Conservation (phyloP, 2,329 filamentous ascomycete species). For the Pochonia chlamydosporia region DNA sequence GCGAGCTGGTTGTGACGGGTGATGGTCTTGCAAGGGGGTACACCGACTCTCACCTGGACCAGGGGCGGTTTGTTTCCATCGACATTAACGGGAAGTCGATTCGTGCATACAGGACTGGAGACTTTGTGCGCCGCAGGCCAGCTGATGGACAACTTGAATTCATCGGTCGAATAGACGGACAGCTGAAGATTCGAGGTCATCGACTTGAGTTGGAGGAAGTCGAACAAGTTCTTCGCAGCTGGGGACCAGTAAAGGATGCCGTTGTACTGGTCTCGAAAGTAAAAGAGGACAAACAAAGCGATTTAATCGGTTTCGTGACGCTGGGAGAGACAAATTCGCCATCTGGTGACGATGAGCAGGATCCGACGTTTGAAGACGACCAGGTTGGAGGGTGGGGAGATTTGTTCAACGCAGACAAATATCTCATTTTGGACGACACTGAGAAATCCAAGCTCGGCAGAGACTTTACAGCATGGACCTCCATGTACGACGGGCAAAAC, state of each 20-base stretch:
- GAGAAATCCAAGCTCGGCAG: neutral
- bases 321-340: too few relatives aligned
- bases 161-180: slow-evolving; percentile 20
- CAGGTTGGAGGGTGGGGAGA: slow-evolving; percentile 5
- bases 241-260: slow-evolving; percentile 13
- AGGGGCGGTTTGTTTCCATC: slow-evolving; percentile 13
- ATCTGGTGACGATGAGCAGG: too few relatives aligned
- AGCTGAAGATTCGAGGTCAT: slow-evolving; percentile 25
- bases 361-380: neutral
- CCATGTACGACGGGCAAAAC: slow-evolving; percentile 2
- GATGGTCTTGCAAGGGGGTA: slow-evolving; percentile 19
- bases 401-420: neutral
- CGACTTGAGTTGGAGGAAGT: slow-evolving; percentile 24
- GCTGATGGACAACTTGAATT: slow-evolving; percentile 20
- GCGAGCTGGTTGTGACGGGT: slow-evolving; percentile 21
- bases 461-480: slow-evolving; percentile 1
- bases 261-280: slow-evolving; percentile 9
- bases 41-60: slow-evolving; percentile 8
- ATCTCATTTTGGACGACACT: neutral
- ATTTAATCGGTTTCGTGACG: slow-evolving; percentile 12
- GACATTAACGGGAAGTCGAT: slow-evolving; percentile 3
- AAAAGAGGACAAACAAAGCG: slow-evolving; percentile 3
- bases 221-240: slow-evolving; percentile 15
- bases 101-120: slow-evolving; percentile 21
- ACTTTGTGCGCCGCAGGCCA: slow-evolving; percentile 16